Conservation (phyloP, 1,284 basidiomycete genomes). For the Ceratobasidium sp. region DNA sequence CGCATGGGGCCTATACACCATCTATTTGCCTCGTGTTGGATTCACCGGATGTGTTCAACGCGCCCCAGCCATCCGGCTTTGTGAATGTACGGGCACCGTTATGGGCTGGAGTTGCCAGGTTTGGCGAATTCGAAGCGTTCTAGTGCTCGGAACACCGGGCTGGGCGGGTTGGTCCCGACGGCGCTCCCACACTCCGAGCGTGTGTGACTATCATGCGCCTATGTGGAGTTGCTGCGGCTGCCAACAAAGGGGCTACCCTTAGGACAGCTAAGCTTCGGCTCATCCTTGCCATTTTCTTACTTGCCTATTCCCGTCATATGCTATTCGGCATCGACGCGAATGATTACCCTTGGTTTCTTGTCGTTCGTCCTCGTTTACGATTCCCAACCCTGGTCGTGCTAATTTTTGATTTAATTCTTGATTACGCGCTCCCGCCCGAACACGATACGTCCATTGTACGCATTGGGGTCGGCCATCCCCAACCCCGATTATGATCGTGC, state of each 20-base stretch:
- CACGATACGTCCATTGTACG: constrained; percentile 15
- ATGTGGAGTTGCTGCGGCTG: background rate
- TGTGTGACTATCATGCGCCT: constrained; percentile 16
- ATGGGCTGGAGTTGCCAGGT: constrained; percentile 38
- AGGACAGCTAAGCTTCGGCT: background rate
- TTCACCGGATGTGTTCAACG: constrained; percentile 40
- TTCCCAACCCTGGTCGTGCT: constrained; percentile 19
- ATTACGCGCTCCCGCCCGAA: constrained; percentile 29
- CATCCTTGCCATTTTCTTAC: constrained; percentile 8
- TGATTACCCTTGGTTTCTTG: constrained; percentile 25
- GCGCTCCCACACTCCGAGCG: constrained; percentile 18
- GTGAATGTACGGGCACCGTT: constrained; percentile 18
- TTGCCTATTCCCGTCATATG: constrained; percentile 22
- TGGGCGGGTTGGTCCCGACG: constrained; percentile 42
- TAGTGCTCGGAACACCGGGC: constrained; percentile 12
- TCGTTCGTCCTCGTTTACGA: constrained; percentile 35
- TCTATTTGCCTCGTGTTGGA: constrained; percentile 45
- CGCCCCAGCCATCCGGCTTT: constrained; percentile 36
- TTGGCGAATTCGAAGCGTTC: constrained; percentile 36
- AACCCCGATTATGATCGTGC: constrained; percentile 3
- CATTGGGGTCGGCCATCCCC: background rate
- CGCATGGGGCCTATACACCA: constrained; percentile 24
- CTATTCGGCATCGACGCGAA: constrained; percentile 19
- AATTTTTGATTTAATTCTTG: constrained; percentile 35
- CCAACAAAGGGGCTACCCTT: constrained; percentile 30